Base-by-base conservation (phyloP, 139 green algal genomes). In the Chlorella sorokiniana region DNA sequence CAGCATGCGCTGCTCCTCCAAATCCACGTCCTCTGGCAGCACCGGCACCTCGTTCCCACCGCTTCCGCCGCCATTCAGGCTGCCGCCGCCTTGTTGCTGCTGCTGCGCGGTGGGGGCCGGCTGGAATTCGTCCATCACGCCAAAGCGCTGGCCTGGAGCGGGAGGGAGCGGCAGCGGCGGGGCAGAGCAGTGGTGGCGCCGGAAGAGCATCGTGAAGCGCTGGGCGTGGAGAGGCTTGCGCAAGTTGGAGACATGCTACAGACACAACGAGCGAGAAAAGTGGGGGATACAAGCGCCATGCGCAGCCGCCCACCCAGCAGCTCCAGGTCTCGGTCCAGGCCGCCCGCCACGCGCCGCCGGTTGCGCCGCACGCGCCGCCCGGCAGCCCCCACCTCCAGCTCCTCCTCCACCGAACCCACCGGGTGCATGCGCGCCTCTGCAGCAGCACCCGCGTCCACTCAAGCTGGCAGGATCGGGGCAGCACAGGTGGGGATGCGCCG, bases 1-100 rank as follows among this genome's bases (percentile, higher is more conserved):
- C 20, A 88, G 79, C 84, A 88, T 88, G 33, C 65, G 71, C 80
- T 88, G 84, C 77, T 88, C 84, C 79, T 88, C 78, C 38, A 88
- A 8, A 35, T 88, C 65, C 7, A 88, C 84, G 74, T 87, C 83
- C 16, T 78, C 65, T 3, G 78, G 71, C 61, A 78, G 84, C 31
- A 31, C 48, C 14, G 54, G 25, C 25, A 63, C 9, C 48, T 81
- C 45, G 8, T 63, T 64, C 14, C 48, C 82, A 5, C 22, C 59
- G 2, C 31, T 65, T 18, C 54, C 51, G 51, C 20, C 59, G 25
- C 75, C 52, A 41, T 10, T 42, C 7, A 16, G 6, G 40, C 71
- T 77, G 70, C 3, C 70, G 20, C 70, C 45, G 45, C 69, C 61
- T 42, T 72, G 75, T 61, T 62, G 75, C n/a, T 29, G 72, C 16